Evolutionary conservation across 352 stramenopile species (phyloP), one percentile per base, ranked within the genome.

Genomic region (Aphanomyces cochlioides): DNA sequence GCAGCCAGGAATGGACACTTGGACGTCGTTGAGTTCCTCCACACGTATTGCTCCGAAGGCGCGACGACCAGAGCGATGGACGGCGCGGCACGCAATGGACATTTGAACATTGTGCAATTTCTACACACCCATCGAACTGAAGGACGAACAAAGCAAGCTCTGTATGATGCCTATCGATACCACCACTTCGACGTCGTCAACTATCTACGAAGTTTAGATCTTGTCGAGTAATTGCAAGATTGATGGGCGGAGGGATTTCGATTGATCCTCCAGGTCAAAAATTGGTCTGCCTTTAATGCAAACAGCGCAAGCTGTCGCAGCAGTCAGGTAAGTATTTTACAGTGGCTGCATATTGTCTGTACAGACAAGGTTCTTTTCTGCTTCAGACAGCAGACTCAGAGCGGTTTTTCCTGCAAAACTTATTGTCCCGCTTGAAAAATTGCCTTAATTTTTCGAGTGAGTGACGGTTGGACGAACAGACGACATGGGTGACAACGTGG

Each of bases 1-100:
- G 60, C 60, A 57, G 60, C 60, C 4, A 10, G 37, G 7, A 56
- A 57, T n/a, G 60, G 60, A 4, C 60, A 67, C 36, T 15, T 67
- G 8, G 5, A 19, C 8, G 5, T 67, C 47, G 60, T 67, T n/a
- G 7, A 63, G 19, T 67, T 67, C 21, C 21, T 67, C 6, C 60
- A 67, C 8, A 39, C 7, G 47, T 41, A 67, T 19, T 4, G 36
- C 19, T 15, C 21, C 5, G 60, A 67, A 21, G 60, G 60, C 21
- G 45, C 28, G 15, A 67, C 60, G 6, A 67, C 60, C 10, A 50
- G 17, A 50, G 43, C 43, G 43, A 50, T 50, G 43, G 43, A 50
- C 43, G 43, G 43, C 10, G 43, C 43, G 17, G 43, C 43, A 2
- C 43, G 43, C 43, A 50, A 50, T 50, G 43, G 43, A 12, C 43